These are phyloP conservation scores for Talaromyces sp. DNA, from an alignment of 2,329 filamentous ascomycete species.

Conservation along the genomic window DNA sequence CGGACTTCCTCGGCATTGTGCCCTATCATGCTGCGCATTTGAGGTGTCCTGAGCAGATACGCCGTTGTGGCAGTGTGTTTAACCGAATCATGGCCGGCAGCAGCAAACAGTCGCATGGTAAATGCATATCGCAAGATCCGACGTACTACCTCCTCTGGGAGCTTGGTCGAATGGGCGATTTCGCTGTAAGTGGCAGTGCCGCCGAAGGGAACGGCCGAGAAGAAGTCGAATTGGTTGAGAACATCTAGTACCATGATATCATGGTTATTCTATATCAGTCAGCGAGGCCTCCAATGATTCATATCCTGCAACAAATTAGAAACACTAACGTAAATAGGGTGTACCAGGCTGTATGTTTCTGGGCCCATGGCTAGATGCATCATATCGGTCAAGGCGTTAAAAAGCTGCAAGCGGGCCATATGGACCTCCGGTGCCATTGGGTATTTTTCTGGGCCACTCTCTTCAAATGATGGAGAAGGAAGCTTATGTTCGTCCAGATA, in stretches of 20 bases:
- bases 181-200: background rate
- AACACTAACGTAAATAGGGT: background rate
- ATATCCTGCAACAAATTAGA: background rate
- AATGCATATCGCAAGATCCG: constrained; percentile 1
- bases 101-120: background rate
- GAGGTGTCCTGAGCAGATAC: background rate
- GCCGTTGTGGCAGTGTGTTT: background rate
- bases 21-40: background rate
- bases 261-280: background rate
- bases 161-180: background rate
- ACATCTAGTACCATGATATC: background rate
- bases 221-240: constrained; percentile 4
- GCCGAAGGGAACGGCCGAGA: background rate
- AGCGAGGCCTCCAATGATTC: background rate
- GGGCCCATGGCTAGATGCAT: constrained; percentile 1
- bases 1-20: background rate
- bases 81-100: background rate
- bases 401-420: background rate
- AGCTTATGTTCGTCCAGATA: background rate
- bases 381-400: background rate
- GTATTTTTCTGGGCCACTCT: background rate
- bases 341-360: background rate
- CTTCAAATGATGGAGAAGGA: background rate
- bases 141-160: background rate
- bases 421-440: background rate